Evolutionary conservation across 176 grass and related monocot species (phyloP), one percentile per base, ranked within the genome.

Genomic region (Tillandsia leiboldiana): DNA sequence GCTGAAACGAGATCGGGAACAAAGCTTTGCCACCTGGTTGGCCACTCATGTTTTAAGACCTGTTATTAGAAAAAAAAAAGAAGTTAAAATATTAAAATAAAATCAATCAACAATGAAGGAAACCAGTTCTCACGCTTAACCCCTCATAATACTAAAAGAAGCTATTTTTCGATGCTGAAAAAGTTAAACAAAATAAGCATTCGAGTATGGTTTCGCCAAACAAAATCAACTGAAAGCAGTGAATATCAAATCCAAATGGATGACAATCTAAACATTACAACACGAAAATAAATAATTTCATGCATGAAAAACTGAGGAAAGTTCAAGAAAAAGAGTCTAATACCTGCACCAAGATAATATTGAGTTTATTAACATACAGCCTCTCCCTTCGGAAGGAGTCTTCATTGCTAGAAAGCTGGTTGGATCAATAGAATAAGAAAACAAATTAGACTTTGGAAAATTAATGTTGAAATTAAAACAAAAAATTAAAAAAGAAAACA

Each of bases 11-110:
- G 89, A 79, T 99, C 95, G 71, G 95, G 95, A 72, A 94, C 79
- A 59, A 99, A 99, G 27, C 84, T 90, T 77, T 86, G 77, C 95
- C 95, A 99, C 76, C 78, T 94, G 51, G 86, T 82, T 74, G 95
- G 95, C 95, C 95, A 99, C 67, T 99, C 90, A 57, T 99, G 95
- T 81, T 99, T 99, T 68, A 99, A 65, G 18, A 99, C 90, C 95
- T 99, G 80, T 51, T 71, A 67, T n/a, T 64, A 73, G 73, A 65
- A 27, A 65, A 27, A 76, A 73, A 61, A 50, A 20, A 73, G 53
- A 50, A 80, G 24, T 50, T 17, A 11, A 64, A n/a, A 51, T 70
- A 42, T 2, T 61, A 15, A 61, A 61, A 61, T 10, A 61, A 61
- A 18, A 15, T 23, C 0, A 10, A 18, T 59, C 22, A 10, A 61